These are phyloP conservation scores for Staphylotrichum tortipilum DNA, from an alignment of 495 filamentous ascomycete species.

Conservation along the genomic window DNA sequence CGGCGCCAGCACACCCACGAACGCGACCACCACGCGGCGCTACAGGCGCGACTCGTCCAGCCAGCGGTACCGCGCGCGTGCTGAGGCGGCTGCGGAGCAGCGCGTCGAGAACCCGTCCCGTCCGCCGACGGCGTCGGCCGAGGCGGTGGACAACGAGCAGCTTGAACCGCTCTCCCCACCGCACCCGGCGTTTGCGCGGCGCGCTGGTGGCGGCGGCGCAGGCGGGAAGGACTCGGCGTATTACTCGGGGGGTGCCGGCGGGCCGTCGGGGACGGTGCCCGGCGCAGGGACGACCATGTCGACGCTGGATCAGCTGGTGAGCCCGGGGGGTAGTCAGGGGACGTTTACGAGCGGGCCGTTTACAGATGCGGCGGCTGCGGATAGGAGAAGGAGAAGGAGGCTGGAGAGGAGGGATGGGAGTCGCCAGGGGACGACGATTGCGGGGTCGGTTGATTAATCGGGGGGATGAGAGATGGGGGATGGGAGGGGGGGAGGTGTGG, in stretches of 20 bases:
- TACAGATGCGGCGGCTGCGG: conserved; percentile 23
- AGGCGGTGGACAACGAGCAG: background rate
- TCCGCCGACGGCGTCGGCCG: conserved; percentile 4
- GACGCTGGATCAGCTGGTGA: conserved; percentile 25
- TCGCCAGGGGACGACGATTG: conserved; percentile 26
- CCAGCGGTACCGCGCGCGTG: conserved; percentile 16
- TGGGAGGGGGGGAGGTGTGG: conserved; percentile 20
- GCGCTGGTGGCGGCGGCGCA: conserved; percentile 27
- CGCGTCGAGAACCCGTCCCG: too few relatives aligned
- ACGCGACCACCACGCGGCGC: conserved; percentile 23
- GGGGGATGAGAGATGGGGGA: too few relatives aligned
- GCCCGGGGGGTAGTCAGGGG: conserved; percentile 27
- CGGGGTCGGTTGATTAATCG: too few relatives aligned
- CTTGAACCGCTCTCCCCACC: conserved; percentile 34
- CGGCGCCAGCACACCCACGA: conserved; percentile 34
- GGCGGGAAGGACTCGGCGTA: conserved; percentile 45
- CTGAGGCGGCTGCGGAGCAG: conserved; percentile 34
- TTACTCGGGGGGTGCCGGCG: conserved; percentile 41
- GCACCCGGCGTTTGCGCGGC: conserved; percentile 35
- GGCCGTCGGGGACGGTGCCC: conserved; percentile 29
- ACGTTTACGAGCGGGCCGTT: conserved; percentile 25
- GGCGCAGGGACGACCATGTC: conserved; percentile 31
- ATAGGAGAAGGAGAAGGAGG: conserved; percentile 38
- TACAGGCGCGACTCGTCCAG: conserved; percentile 39
- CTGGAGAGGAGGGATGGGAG: conserved; percentile 39